Evolutionary conservation across 2,329 filamentous ascomycete genomes (phyloP).

Genomic region (Coniochaeta hoffmannii): DNA sequence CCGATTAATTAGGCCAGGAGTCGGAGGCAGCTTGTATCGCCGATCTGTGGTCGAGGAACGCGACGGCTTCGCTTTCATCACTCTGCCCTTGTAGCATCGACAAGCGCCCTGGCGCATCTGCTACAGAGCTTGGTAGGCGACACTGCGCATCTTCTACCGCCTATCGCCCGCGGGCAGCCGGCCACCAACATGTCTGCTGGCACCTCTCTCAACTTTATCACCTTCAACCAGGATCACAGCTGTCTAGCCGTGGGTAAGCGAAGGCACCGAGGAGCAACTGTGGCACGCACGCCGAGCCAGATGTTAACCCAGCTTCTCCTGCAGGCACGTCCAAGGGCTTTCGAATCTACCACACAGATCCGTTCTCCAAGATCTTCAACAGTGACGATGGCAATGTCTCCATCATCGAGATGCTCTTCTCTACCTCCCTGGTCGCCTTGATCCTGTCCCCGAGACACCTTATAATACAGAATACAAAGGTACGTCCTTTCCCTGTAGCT

Average conservation of each 20-base stretch:
- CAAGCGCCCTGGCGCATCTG: neutral
- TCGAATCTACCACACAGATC: slow-evolving; percentile 93
- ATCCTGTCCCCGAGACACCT: slow-evolving; percentile 87
- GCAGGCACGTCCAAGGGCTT: slow-evolving; percentile 87
- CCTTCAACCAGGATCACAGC: slow-evolving; percentile 98
- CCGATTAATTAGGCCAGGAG: neutral
- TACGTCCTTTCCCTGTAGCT: too few relatives aligned
- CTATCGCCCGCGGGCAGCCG: neutral
- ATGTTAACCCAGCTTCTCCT: neutral
- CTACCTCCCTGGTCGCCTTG: slow-evolving; percentile 89
- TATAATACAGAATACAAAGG: slow-evolving; percentile 97
- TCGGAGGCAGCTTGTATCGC: neutral
- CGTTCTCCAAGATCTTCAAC: slow-evolving; percentile 90
- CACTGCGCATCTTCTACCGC: neutral
- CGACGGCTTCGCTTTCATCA: neutral
- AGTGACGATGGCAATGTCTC: slow-evolving; percentile 92
- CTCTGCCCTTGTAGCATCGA: neutral
- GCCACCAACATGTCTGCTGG: slow-evolving; percentile 5
- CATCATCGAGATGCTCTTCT: slow-evolving; percentile 98
- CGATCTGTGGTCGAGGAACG: neutral
- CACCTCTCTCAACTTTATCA: slow-evolving; percentile 87
- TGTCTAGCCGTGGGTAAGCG: slow-evolving; percentile 86
- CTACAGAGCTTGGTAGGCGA: neutral
- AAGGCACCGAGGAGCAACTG: neutral
- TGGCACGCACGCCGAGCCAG: neutral